A percentile compares a stretch with the other conserved stretches of the same genome.
Evolutionary conservation across 23 red algal genomes (phyloP).

Genomic region (Gracilaria caudata): DNA sequence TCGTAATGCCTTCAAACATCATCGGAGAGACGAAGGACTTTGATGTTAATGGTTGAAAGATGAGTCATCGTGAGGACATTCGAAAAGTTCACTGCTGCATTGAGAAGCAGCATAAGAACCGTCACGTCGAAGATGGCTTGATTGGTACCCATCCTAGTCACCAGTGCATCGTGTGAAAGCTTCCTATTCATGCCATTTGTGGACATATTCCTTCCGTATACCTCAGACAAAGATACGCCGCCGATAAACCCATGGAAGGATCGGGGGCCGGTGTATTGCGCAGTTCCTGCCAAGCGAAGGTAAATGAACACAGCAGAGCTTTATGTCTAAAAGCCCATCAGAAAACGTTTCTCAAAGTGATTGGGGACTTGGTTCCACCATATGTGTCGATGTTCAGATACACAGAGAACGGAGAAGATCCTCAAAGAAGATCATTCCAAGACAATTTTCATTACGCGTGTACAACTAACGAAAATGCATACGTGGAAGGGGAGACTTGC

Average conservation of each 20-base stretch:
- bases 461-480: background rate
- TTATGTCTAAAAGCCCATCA: background rate
- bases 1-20: no score
- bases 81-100: background rate
- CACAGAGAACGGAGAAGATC: background rate
- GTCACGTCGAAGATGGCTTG: background rate
- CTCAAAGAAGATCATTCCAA: background rate
- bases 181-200: background rate
- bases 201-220: background rate
- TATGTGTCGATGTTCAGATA: background rate
- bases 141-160: slow-evolving; percentile 21
- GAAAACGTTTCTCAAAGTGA: background rate
- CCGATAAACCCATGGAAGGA: background rate
- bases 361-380: background rate
- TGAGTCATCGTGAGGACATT: no score
- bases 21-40: no score
- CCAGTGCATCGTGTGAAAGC: background rate
- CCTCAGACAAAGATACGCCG: background rate
- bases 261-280: background rate
- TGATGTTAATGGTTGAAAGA: no score
- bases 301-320: background rate
- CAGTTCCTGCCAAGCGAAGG: background rate
- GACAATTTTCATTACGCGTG: background rate
- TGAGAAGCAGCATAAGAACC: background rate
- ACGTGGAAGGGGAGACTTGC: background rate